Conservation (phyloP, 2,329 filamentous ascomycete species). For the Huntiella omanensis region DNA sequence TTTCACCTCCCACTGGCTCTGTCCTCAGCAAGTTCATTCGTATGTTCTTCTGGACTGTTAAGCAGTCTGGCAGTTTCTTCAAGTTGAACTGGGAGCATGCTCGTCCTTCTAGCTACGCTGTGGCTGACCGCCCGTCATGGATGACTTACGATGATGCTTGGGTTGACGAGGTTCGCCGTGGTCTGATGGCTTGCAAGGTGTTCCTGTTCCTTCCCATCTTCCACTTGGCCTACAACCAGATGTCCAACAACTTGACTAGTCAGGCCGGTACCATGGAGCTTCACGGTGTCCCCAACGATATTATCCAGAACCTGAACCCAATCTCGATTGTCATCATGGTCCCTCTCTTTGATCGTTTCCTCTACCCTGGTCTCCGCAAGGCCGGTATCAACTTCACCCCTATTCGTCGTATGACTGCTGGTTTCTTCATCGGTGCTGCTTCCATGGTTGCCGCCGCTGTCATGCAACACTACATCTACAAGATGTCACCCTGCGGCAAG, state of each 20-base stretch:
- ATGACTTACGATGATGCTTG: constrained; percentile 72
- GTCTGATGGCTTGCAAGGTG: constrained; percentile 49
- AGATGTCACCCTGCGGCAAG: constrained; percentile 38
- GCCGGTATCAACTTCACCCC: constrained; percentile 48
- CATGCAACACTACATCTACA: constrained; percentile 45
- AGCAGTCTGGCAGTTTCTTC: constrained; percentile 43
- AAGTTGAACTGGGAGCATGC: constrained; percentile 48
- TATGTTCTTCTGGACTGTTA: constrained; percentile 41
- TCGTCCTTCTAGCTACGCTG: constrained; percentile 45
- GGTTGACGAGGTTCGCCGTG: constrained; percentile 61
- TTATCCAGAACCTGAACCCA: constrained; percentile 59
- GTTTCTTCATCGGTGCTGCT: constrained; percentile 45
- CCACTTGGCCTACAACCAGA: constrained; percentile 40
- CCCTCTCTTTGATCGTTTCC: constrained; percentile 45
- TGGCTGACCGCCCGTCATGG: constrained; percentile 41
- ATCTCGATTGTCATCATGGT: constrained; percentile 60
- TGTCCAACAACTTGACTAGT: constrained; percentile 40
- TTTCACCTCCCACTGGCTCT: constrained; percentile 50
- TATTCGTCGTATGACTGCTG: constrained; percentile 55
- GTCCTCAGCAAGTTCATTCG: constrained; percentile 48
- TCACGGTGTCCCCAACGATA: constrained; percentile 57
- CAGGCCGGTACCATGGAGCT: constrained; percentile 50
- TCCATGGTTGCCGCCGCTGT: constrained; percentile 41
- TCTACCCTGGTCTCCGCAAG: constrained; percentile 52
- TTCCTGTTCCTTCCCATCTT: constrained; percentile 51